Conservation (phyloP, 345 rosid species). For the Hibiscus trionum region DNA sequence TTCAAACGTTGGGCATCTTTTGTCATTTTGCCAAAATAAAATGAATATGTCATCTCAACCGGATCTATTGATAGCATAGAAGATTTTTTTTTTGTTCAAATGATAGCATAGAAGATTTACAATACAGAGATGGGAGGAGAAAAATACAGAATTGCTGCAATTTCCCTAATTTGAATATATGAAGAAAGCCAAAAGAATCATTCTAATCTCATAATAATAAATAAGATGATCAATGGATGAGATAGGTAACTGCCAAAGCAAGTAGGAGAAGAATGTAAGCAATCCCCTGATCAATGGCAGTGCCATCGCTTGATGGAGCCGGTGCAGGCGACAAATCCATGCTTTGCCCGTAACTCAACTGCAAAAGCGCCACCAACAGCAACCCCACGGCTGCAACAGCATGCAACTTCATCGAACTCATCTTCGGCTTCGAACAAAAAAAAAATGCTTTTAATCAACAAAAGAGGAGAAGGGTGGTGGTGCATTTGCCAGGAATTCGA, state of each 20-base stretch:
- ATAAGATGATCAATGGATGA: constrained; percentile 7
- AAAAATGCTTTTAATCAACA: neutral
- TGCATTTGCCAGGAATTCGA: neutral
- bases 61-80: neutral
- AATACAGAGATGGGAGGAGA: neutral
- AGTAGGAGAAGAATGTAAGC: constrained; percentile 11
- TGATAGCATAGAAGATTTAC: neutral
- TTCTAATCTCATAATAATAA: neutral
- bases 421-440: neutral
- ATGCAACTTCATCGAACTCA: neutral
- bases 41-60: neutral
- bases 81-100: no score
- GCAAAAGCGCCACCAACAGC: neutral
- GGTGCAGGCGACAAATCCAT: constrained; percentile 9
- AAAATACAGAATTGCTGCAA: neutral
- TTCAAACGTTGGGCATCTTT: no score
- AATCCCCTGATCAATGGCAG: constrained; percentile 14
- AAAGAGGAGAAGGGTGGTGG: neutral
- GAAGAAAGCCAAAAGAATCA: neutral
- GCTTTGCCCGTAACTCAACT: constrained; percentile 4
- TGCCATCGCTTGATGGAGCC: neutral
- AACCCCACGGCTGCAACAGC: neutral
- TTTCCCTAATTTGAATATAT: neutral
- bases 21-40: no score
- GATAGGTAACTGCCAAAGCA: constrained; percentile 8